These are phyloP conservation scores for Termitomyces sp. DNA, from an alignment of 768 basidiomycete genomes.

Conservation along the genomic window DNA sequence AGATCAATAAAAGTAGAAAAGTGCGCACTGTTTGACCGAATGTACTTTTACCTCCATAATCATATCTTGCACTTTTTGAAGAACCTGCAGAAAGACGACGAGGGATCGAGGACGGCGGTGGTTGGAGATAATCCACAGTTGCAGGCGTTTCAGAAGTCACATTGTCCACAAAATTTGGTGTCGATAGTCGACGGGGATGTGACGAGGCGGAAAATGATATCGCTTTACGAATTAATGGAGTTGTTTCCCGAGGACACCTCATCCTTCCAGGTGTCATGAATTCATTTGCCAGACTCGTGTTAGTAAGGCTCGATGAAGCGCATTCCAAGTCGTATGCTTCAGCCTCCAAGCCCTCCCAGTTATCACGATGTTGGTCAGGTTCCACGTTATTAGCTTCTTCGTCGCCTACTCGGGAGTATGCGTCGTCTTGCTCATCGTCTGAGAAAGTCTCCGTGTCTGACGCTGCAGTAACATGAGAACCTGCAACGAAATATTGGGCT, in stretches of 20 bases:
- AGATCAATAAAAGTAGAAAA: not conserved
- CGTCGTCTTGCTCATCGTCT: constrained; percentile 33
- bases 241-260: constrained; percentile 17
- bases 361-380: constrained; percentile 13
- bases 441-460: constrained; percentile 32
- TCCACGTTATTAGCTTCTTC: constrained; percentile 14
- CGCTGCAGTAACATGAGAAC: constrained; percentile 49
- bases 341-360: constrained; percentile 18
- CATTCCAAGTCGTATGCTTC: constrained; percentile 9
- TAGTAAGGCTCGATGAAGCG: not conserved
- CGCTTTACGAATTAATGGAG: constrained; percentile 30
- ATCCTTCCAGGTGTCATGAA: not conserved
- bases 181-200: constrained; percentile 9
- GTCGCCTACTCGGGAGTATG: constrained; percentile 7
- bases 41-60: constrained; percentile 55
- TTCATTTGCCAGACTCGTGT: not conserved
- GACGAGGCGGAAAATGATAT: constrained; percentile 21
- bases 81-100: constrained; percentile 30
- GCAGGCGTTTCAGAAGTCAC: not conserved
- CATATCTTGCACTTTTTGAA: constrained; percentile 21
- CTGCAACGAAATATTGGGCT: constrained; percentile 59
- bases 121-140: not conserved
- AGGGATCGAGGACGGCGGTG: not conserved
- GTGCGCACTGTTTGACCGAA: constrained; percentile 64
- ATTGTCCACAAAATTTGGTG: not conserved